phyloP scores from a whole-genome alignment of 768 basidiomycete genomes.

The Rhizopogon vulgaris region DNA sequence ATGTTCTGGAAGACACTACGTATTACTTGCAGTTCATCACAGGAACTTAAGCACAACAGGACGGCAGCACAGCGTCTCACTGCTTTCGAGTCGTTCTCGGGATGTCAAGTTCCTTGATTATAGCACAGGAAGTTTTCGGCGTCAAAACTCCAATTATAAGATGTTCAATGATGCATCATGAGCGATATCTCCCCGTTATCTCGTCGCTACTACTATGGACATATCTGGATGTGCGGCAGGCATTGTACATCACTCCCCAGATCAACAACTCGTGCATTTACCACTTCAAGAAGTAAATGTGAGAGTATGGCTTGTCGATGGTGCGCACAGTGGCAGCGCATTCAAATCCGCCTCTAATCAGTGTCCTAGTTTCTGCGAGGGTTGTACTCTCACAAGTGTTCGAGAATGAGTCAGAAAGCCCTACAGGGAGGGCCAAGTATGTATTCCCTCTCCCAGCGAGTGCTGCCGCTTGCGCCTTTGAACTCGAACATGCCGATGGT shows the following conservation, averaged over 20 bases:
- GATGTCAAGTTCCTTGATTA: background rate
- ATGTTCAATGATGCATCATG: background rate
- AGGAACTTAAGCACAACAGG: background rate
- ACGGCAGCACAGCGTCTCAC: background rate
- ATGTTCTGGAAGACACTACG: no score
- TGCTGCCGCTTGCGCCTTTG: constrained; percentile 51
- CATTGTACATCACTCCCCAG: constrained; percentile 25
- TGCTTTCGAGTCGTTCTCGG: background rate
- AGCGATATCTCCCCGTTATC: background rate
- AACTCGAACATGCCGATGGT: constrained; percentile 40
- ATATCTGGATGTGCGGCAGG: constrained; percentile 11
- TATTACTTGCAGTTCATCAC: background rate
- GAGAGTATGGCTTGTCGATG: constrained; percentile 37
- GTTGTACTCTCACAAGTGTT: constrained; percentile 37
- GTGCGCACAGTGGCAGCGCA: constrained; percentile 17
- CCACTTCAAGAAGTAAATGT: constrained; percentile 36
- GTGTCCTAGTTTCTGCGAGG: constrained; percentile 35
- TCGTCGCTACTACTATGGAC: background rate
- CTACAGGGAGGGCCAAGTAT: constrained; percentile 45
- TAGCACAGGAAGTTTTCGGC: background rate
- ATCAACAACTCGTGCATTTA: constrained; percentile 25
- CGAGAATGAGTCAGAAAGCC: constrained; percentile 23
- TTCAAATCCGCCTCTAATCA: background rate
- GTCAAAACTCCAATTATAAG: constrained; percentile 1
- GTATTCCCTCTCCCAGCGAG: constrained; percentile 53